These are phyloP conservation scores for Rhodotorula babjevae DNA, from an alignment of 768 basidiomycete genomes.

Conservation along the genomic window DNA sequence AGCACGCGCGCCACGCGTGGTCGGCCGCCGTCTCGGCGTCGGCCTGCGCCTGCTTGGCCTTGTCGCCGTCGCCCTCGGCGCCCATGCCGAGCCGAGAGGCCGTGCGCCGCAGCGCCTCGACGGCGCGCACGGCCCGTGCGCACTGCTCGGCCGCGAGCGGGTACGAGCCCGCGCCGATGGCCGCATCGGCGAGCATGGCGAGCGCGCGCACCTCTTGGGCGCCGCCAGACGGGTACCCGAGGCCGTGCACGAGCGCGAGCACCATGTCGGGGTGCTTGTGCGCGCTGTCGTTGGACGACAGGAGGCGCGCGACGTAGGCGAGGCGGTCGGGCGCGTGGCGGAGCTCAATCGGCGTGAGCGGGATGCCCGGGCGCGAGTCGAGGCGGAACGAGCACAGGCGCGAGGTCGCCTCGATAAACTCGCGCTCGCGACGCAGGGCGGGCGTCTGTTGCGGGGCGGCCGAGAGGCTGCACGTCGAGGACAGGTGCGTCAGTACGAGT, in stretches of 20 bases:
- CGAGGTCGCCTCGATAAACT: constrained; percentile 97
- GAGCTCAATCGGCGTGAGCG: constrained; percentile 86
- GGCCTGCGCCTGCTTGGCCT: constrained; percentile 45
- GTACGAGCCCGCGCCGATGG: constrained; percentile 77
- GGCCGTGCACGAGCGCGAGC: constrained; percentile 79
- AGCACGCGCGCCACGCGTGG: constrained; percentile 85
- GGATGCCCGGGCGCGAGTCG: constrained; percentile 63
- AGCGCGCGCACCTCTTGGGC: constrained; percentile 75
- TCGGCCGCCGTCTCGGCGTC: constrained; percentile 58
- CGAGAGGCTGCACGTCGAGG: constrained; percentile 58
- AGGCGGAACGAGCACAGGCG: constrained; percentile 89
- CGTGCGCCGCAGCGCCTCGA: constrained; percentile 24
- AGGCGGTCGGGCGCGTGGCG: constrained; percentile 84
- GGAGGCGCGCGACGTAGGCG: constrained; percentile 75
- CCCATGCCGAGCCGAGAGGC: not conserved
- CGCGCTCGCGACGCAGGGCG: constrained; percentile 63
- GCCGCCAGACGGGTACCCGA: constrained; percentile 66
- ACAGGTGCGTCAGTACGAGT: not conserved
- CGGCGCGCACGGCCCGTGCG: constrained; percentile 61
- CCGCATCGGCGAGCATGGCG: constrained; percentile 86
- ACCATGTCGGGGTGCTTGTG: constrained; percentile 90
- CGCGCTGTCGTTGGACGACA: constrained; percentile 76
- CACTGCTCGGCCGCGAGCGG: constrained; percentile 65
- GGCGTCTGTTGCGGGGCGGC: constrained; percentile 62
- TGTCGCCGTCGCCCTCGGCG: not conserved